Percentiles rank a stretch among this genome's conserved stretches.
These are phyloP conservation scores for Metarhizium anisopliae DNA, from an alignment of 2,329 filamentous ascomycete species.

Conservation along the genomic window DNA sequence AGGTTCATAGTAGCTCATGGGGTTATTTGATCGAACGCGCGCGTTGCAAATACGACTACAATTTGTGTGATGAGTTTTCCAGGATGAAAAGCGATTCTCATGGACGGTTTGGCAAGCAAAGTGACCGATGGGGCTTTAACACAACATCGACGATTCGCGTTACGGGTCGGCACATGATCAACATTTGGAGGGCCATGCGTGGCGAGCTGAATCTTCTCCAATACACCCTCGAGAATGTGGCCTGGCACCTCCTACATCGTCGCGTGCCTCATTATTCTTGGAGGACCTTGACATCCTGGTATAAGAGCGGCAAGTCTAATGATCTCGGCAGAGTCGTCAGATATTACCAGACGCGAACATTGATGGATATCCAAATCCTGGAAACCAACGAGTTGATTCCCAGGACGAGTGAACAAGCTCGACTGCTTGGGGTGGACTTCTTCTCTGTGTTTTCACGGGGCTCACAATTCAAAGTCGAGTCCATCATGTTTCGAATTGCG, in stretches of 20 bases:
- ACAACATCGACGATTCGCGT: conserved; percentile 85
- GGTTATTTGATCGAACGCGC: conserved; percentile 91
- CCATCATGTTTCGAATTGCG: conserved; percentile 95
- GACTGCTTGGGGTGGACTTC: conserved; percentile 89
- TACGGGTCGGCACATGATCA: conserved; percentile 94
- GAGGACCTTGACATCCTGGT: conserved; percentile 74
- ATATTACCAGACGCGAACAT: conserved; percentile 68
- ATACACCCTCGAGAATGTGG: conserved; percentile 94
- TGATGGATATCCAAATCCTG: conserved; percentile 81
- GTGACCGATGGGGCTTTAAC: conserved; percentile 87
- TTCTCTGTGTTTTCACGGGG: conserved; percentile 92
- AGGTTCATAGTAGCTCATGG: conserved; percentile 91
- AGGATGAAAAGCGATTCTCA: conserved; percentile 78
- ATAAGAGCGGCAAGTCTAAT: conserved; percentile 55
- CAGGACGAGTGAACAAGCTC: conserved; percentile 87
- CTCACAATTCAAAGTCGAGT: conserved; percentile 98
- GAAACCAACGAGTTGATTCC: conserved; percentile 83
- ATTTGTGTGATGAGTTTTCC: conserved; percentile 85
- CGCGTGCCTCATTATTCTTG: conserved; percentile 84
- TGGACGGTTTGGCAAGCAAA: conserved; percentile 76
- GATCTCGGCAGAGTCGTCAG: conserved; percentile 67
- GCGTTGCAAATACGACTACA: conserved; percentile 75
- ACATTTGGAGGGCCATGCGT: conserved; percentile 93
- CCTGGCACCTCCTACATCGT: conserved; percentile 79
- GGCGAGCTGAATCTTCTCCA: conserved; percentile 85